These are phyloP conservation scores for Spiromastix sp. DNA, from an alignment of 2,329 filamentous ascomycete genomes.

Conservation along the genomic window DNA sequence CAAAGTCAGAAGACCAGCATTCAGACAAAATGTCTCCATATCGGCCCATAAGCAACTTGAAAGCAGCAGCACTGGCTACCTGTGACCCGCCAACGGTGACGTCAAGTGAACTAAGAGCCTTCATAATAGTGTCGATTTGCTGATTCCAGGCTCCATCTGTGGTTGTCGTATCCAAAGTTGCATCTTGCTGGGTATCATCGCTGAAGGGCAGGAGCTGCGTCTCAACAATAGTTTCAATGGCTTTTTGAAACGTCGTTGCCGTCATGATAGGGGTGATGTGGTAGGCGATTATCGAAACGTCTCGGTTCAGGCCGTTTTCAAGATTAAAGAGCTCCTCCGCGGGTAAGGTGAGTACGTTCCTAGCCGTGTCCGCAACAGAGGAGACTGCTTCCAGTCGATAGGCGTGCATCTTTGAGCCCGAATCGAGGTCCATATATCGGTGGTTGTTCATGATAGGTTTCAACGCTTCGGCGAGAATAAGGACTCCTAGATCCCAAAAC, in stretches of 20 bases:
- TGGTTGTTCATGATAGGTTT: neutral
- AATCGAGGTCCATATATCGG: too few relatives aligned
- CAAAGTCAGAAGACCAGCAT: neutral
- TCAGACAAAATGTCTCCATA: neutral
- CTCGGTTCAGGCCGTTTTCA: neutral
- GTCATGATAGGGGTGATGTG: neutral
- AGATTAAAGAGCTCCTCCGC: neutral
- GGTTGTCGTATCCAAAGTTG: neutral
- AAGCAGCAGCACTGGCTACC: neutral
- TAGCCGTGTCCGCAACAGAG: neutral
- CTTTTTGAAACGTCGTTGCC: neutral
- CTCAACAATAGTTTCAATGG: neutral
- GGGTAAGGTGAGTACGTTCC: neutral
- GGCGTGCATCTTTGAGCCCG: neutral
- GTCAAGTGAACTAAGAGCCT: neutral
- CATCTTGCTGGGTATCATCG: too few relatives aligned
- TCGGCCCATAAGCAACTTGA: neutral
- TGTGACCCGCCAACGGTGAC: neutral
- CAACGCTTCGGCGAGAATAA: neutral
- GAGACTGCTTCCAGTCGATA: neutral
- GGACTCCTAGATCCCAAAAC: neutral
- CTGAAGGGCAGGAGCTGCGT: neutral
- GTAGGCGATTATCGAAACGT: neutral
- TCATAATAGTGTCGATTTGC: neutral
- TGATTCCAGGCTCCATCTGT: neutral